Conservation (phyloP, 371 early-diverging fungal species). For the Apophysomyces variabilis region DNA sequence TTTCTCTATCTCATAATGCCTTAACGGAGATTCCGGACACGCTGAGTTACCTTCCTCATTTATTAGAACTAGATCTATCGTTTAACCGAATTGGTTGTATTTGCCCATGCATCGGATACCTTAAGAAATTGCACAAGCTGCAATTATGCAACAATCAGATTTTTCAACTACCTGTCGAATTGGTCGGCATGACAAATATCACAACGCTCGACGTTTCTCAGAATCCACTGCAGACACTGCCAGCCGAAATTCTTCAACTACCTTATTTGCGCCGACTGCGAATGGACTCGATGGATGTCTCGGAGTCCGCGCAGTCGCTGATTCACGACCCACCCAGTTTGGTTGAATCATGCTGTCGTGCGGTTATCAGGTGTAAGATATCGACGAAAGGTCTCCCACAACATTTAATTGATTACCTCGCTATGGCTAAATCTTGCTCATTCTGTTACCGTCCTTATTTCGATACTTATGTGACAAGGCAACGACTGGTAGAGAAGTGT, state of each 20-base stretch:
- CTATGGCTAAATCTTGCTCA: slow-evolving; percentile 71
- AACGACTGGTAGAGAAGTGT: slow-evolving; percentile 66
- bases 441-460: slow-evolving; percentile 92
- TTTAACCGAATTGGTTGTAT: slow-evolving; percentile 67
- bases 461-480: slow-evolving; percentile 62
- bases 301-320: slow-evolving; percentile 25
- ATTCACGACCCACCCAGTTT: slow-evolving; percentile 56
- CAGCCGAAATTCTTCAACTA: slow-evolving; percentile 74
- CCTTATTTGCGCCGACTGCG: slow-evolving; percentile 67
- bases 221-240: slow-evolving; percentile 70
- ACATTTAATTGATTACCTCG: slow-evolving; percentile 65
- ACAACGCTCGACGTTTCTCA: slow-evolving; percentile 67
- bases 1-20: slow-evolving; percentile 43
- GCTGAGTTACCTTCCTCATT: slow-evolving; percentile 65
- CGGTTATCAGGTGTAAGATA: slow-evolving; percentile 46
- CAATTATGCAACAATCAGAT: slow-evolving; percentile 61
- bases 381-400: slow-evolving; percentile 58
- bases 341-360: slow-evolving; percentile 76
- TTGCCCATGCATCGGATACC: slow-evolving; percentile 64
- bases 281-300: slow-evolving; percentile 57
- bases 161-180: slow-evolving; percentile 57
- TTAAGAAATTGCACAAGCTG: slow-evolving; percentile 51
- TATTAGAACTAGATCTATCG: slow-evolving; percentile 70
- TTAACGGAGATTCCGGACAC: slow-evolving; percentile 62
- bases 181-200: slow-evolving; percentile 50